Evolutionary conservation across 2,329 filamentous ascomycete genomes (phyloP).

Genomic region (Aspergillus pseudoviridinutans): DNA sequence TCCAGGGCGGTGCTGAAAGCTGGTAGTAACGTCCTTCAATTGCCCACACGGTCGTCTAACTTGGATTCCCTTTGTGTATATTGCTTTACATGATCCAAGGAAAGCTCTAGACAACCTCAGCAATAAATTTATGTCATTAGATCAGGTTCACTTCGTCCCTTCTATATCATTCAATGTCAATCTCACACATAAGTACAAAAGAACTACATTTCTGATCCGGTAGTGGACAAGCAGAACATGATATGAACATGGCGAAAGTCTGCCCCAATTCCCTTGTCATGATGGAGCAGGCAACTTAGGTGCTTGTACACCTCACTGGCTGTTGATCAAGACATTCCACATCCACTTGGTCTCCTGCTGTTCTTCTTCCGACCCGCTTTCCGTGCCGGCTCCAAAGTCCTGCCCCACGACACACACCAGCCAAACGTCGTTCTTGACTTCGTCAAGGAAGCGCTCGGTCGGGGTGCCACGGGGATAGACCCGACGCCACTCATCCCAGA

Average conservation of each 20-base stretch:
- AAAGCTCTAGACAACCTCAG: too few species aligned
- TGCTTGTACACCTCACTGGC: constrained; percentile 9
- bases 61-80: not conserved
- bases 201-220: not conserved
- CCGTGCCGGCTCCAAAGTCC: constrained; percentile 41
- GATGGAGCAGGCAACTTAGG: too few species aligned
- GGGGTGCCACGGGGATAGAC: constrained; percentile 74
- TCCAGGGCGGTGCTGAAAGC: not conserved
- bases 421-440: constrained; percentile 69
- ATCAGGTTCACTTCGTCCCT: not conserved
- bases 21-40: not conserved
- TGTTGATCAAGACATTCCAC: constrained; percentile 36
- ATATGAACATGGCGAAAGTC: not conserved
- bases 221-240: not conserved
- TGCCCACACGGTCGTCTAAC: not conserved
- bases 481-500: constrained; percentile 90
- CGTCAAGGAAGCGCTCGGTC: constrained; percentile 67
- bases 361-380: constrained; percentile 34
- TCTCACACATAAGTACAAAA: not conserved
- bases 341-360: constrained; percentile 38
- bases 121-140: too few species aligned
- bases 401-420: constrained; percentile 68
- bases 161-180: not conserved
- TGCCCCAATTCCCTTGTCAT: not conserved
- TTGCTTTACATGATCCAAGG: too few species aligned